Conservation (phyloP, 2,329 filamentous ascomycete genomes). For the Fusarium sp. region DNA sequence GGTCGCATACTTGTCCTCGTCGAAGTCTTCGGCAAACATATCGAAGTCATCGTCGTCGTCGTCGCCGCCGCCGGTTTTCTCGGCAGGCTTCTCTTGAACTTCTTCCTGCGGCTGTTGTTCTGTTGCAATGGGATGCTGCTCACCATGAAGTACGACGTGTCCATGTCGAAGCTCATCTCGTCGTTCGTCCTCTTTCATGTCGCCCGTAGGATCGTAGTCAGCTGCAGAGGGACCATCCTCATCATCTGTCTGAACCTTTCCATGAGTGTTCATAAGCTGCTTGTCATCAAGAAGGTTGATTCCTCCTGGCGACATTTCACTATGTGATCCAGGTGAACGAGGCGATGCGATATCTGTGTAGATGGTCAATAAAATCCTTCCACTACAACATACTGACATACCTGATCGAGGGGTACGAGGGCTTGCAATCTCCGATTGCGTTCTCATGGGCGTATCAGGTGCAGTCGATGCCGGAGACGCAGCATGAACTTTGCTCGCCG, state of each 20-base stretch:
- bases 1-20: conserved; percentile 75
- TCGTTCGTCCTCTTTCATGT: conserved; percentile 87
- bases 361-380: conserved; percentile 44
- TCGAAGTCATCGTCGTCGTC: conserved; percentile 75
- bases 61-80: conserved; percentile 48
- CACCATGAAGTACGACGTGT: conserved; percentile 66
- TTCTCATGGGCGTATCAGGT: conserved; percentile 58
- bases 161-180: conserved; percentile 76
- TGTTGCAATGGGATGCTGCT: conserved; percentile 52
- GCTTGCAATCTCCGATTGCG: conserved; percentile 55
- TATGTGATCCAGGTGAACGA: conserved; percentile 61
- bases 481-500: conserved; percentile 66
- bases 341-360: conserved; percentile 59
- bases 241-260: conserved; percentile 57
- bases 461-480: conserved; percentile 68
- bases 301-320: conserved; percentile 69
- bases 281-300: conserved; percentile 77
- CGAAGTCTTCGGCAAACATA: conserved; percentile 91
- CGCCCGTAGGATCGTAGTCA: conserved; percentile 90
- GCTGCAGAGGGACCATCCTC: conserved; percentile 89
- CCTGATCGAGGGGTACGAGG: conserved; percentile 65
- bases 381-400: conserved; percentile 51
- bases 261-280: conserved; percentile 75
- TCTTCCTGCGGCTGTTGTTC: conserved; percentile 48
- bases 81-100: conserved; percentile 47